Percentiles rank a stretch among this genome's conserved stretches.
These are phyloP conservation scores for Globisporangium cystogenes DNA, from an alignment of 352 stramenopile genomes.

Conservation along the genomic window DNA sequence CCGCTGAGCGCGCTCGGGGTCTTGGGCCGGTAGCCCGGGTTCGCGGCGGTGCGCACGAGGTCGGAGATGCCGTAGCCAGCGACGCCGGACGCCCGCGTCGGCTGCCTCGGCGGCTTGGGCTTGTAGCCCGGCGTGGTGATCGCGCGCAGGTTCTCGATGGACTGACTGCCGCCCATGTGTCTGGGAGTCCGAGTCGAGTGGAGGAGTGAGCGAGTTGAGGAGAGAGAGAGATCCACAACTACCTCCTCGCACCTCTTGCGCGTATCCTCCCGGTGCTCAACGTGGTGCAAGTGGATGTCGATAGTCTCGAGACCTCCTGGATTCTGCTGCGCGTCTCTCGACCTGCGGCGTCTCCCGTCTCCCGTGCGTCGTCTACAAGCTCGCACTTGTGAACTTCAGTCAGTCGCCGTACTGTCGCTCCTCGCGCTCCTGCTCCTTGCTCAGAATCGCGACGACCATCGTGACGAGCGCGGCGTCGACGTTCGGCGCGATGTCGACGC, in stretches of 20 bases:
- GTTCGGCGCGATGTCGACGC: slow-evolving; percentile 21
- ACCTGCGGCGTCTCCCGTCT: too few relatives aligned
- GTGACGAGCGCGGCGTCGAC: slow-evolving; percentile 23
- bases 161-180: slow-evolving; percentile 1
- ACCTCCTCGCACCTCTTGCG: too few relatives aligned
- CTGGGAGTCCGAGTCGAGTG: too few relatives aligned
- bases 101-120: neutral
- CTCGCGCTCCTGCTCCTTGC: slow-evolving; percentile 9
- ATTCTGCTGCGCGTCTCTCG: too few relatives aligned
- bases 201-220: neutral
- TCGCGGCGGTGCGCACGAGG: neutral
- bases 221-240: too few relatives aligned
- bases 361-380: neutral
- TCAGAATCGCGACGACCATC: slow-evolving; percentile 20
- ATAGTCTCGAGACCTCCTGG: too few relatives aligned
- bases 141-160: slow-evolving; percentile 1
- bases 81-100: neutral
- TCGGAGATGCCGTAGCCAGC: neutral
- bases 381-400: too few relatives aligned
- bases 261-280: too few relatives aligned
- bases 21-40: slow-evolving; percentile 3
- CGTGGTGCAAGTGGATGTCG: too few relatives aligned
- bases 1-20: neutral
- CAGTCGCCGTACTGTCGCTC: neutral
- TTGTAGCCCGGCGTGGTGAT: slow-evolving; percentile 1